Percentiles rank a stretch among this genome's conserved stretches.
phyloP scores from a whole-genome alignment of 2,329 filamentous ascomycete species.

The Fusarium armeniacum region DNA sequence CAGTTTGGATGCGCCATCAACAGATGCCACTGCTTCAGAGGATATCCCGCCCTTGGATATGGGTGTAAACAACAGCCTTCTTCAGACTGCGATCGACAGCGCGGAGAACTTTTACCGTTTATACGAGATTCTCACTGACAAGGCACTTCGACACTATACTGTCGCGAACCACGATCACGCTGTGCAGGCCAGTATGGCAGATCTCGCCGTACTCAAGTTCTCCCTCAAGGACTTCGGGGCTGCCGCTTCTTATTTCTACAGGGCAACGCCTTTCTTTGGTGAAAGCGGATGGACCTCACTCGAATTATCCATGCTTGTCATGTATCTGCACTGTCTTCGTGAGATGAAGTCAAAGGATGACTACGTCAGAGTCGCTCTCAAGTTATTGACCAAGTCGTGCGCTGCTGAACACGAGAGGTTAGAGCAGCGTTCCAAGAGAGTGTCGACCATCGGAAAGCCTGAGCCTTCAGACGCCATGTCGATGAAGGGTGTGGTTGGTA shows the following conservation, averaged over 20 bases:
- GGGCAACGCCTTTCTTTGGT: conserved; percentile 83
- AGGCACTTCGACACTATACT: conserved; percentile 84
- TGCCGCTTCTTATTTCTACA: conserved; percentile 83
- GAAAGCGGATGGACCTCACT: conserved; percentile 82
- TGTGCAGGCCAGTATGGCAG: conserved; percentile 81
- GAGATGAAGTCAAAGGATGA: conserved; percentile 82
- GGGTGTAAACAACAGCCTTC: conserved; percentile 61
- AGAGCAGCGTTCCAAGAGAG: conserved; percentile 53
- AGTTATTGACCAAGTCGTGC: conserved; percentile 78
- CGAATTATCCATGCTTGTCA: conserved; percentile 85
- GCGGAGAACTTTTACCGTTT: conserved; percentile 74
- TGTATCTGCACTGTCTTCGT: conserved; percentile 87
- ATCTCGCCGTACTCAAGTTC: conserved; percentile 88
- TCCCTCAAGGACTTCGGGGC: conserved; percentile 78
- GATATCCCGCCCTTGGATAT: conserved; percentile 49
- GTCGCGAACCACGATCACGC: conserved; percentile 84
- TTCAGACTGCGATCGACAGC: conserved; percentile 73
- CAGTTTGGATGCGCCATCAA: conserved; percentile 62
- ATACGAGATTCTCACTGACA: conserved; percentile 85
- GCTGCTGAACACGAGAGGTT: conserved; percentile 66
- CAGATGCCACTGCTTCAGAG: conserved; percentile 28
- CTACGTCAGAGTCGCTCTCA: conserved; percentile 81
- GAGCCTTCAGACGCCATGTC: conserved; percentile 53
- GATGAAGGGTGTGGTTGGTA: conserved; percentile 63
- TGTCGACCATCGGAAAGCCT: conserved; percentile 37